phyloP scores from a whole-genome alignment of 1,139 yeast species.

The Protomyces inundatus region DNA sequence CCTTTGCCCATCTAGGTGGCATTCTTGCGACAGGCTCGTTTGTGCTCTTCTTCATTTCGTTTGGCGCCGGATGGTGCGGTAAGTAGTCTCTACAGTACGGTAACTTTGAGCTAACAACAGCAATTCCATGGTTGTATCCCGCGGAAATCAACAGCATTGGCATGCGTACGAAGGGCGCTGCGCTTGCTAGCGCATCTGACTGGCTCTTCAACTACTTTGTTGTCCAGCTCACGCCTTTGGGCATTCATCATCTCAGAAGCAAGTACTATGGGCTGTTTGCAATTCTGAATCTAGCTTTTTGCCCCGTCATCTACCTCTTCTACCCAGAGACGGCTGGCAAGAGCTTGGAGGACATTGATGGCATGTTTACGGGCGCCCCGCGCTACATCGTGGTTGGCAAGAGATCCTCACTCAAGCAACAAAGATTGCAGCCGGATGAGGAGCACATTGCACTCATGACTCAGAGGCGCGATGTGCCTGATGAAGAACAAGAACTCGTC shows the following conservation, averaged over 20 bases:
- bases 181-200: conserved; percentile 51
- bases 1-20: conserved; percentile 29
- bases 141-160: conserved; percentile 46
- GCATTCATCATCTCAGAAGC: conserved; percentile 46
- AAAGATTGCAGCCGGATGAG: background rate
- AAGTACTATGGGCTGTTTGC: conserved; percentile 47
- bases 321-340: conserved; percentile 64
- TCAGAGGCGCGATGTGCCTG: background rate
- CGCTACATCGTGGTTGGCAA: background rate
- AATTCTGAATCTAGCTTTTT: conserved; percentile 43
- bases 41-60: conserved; percentile 34
- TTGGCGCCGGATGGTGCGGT: conserved; percentile 23
- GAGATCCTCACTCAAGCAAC: background rate
- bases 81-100: conserved; percentile 27
- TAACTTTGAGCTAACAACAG: background rate
- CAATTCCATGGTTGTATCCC: conserved; percentile 49
- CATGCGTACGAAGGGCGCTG: conserved; percentile 55
- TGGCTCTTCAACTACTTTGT: conserved; percentile 54
- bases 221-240: conserved; percentile 51
- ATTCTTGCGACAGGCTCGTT: conserved; percentile 30
- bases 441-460: background rate
- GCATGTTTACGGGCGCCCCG: conserved; percentile 43
- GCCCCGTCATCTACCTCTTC: conserved; percentile 48
- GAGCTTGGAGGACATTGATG: conserved; percentile 58
- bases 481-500: background rate